Percentiles rank a stretch among this genome's conserved stretches.
These are phyloP conservation scores for Cryptococcus sp. DNA, from an alignment of 1,284 basidiomycete species.

Conservation along the genomic window DNA sequence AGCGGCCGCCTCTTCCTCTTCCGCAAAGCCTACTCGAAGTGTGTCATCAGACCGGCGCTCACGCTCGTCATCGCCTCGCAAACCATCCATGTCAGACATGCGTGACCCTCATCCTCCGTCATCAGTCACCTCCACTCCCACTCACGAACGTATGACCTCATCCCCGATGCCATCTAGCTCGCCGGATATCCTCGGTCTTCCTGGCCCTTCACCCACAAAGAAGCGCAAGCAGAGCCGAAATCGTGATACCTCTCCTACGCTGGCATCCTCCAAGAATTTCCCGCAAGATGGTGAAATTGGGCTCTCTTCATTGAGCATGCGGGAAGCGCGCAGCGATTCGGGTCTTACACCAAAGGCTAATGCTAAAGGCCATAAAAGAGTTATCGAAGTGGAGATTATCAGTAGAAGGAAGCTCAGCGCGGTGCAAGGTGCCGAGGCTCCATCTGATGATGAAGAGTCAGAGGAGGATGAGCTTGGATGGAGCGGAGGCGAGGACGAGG, in stretches of 20 bases:
- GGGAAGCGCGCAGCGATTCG: constrained; percentile 5
- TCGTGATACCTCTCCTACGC: constrained; percentile 10
- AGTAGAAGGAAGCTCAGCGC: neutral
- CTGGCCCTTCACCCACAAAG: constrained; percentile 41
- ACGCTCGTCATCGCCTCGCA: constrained; percentile 5
- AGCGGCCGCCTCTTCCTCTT: neutral
- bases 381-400: constrained; percentile 16
- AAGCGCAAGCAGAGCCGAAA: constrained; percentile 10
- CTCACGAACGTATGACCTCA: constrained; percentile 12
- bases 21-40: neutral
- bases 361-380: constrained; percentile 2
- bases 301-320: constrained; percentile 12
- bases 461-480: constrained; percentile 45
- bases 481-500: constrained; percentile 37
- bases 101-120: constrained; percentile 17
- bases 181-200: constrained; percentile 30
- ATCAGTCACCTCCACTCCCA: constrained; percentile 19
- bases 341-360: constrained; percentile 4
- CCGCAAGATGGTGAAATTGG: constrained; percentile 9
- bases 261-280: constrained; percentile 4
- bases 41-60: neutral
- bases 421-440: neutral
- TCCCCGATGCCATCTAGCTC: constrained; percentile 17
- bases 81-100: constrained; percentile 14
- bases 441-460: constrained; percentile 31